Evolutionary conservation across 2,329 filamentous ascomycete species (phyloP), one percentile per base, ranked within the genome.

Genomic region (Sarocladium brachiariae): DNA sequence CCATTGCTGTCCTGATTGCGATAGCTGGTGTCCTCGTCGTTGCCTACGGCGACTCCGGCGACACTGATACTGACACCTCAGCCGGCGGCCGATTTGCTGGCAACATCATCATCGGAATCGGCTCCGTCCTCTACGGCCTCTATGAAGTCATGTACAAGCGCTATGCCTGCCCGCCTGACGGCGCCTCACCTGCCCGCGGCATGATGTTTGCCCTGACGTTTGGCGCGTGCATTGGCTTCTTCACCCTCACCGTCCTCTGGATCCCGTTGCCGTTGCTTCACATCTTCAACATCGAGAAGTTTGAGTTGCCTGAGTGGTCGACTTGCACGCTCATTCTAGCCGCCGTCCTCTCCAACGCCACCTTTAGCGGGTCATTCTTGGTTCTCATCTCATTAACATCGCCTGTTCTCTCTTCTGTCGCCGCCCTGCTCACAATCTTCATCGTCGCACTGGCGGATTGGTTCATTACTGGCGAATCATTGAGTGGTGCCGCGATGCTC

Each of bases 61-160:
- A 52, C n/a, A 54, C 54, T 45, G 58, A 60, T 16, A 76, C 77
- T 11, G 64, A 60, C 8, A 59, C 61, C 11, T 65, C 66, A 52
- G 81, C 81, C 0, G 77, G 78, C 39, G 84, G 84, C 57, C 79
- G 90, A 16, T 78, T 91, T 11, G 65, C 92, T 1, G 93, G 93
- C 6, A 99, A 99, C 63, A 70, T 97, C 34, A 80, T 99, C 59
- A 99, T 99, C 59, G 92, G 92, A 31, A 69, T 89, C 21, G 93
- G 93, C 9, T 93, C 87, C 57, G 84, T 99, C 6, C 77, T 99
- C 16, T 99, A 99, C 66, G 93, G 93, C 1, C 83, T 99, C 45
- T 99, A 99, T 68, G 93, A 99, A 68, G 93, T 99, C 5, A 69
- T 99, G 34, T 99, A 99, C 73, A 99, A 99, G 75, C 84, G 85